phyloP scores from a whole-genome alignment of 371 early-diverging fungal species.

The Apophysomyces trapeziformis region DNA sequence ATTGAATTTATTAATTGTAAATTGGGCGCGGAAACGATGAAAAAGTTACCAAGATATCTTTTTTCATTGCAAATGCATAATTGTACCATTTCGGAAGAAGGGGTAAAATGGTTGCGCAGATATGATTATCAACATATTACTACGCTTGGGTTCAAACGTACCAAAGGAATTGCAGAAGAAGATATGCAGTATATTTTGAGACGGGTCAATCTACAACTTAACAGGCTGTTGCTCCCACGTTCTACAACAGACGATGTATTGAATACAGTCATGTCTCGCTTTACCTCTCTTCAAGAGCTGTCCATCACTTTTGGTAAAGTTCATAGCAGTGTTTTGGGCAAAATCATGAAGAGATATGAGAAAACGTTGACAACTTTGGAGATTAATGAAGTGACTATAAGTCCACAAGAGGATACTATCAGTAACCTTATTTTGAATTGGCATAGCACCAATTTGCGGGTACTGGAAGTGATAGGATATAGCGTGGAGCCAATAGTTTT shows the following conservation, averaged over 20 bases:
- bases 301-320: neutral
- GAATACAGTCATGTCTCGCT: neutral
- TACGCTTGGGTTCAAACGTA: conserved; percentile 1
- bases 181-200: neutral
- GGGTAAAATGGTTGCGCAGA: neutral
- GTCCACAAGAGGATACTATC: neutral
- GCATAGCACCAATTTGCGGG: neutral
- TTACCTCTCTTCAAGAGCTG: neutral
- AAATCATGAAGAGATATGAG: neutral
- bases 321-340: neutral
- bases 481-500: neutral
- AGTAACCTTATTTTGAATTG: neutral
- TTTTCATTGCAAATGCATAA: neutral
- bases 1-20: neutral
- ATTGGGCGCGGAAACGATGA: neutral
- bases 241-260: neutral
- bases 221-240: neutral
- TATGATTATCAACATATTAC: neutral
- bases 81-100: neutral
- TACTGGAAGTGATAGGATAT: neutral
- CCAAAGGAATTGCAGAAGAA: neutral
- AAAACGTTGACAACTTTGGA: neutral
- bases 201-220: neutral
- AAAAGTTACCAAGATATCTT: neutral
- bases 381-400: neutral